Conservation (phyloP, 2,329 filamentous ascomycete species). For the Bisporella sp. region DNA sequence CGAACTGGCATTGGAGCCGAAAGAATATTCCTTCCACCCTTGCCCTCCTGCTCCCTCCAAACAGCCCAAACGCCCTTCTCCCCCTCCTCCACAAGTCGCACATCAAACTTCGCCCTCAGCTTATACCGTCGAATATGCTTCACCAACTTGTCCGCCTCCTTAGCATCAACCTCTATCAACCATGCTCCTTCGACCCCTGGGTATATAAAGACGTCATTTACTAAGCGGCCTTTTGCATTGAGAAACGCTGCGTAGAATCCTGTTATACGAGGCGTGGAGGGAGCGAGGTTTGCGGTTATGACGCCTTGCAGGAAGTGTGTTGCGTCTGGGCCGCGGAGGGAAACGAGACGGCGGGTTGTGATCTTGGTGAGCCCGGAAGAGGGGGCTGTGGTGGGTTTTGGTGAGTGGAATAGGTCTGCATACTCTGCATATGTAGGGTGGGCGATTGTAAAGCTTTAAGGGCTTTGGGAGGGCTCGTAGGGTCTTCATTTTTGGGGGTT, state of each 20-base stretch:
- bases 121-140: slow-evolving; percentile 81
- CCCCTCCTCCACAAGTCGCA: slow-evolving; percentile 56
- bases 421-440: slow-evolving; percentile 12
- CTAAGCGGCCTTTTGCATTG: slow-evolving; percentile 74
- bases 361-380: slow-evolving; percentile 47
- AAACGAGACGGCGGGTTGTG: slow-evolving; percentile 70
- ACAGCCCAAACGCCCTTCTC: slow-evolving; percentile 66
- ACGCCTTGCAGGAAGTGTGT: slow-evolving; percentile 83
- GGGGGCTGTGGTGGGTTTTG: slow-evolving; percentile 34
- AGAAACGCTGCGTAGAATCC: slow-evolving; percentile 80
- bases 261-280: slow-evolving; percentile 30
- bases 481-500: slow-evolving; percentile 15
- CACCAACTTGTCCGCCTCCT: slow-evolving; percentile 52
- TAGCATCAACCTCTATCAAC: slow-evolving; percentile 76
- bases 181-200: slow-evolving; percentile 42
- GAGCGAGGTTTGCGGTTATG: slow-evolving; percentile 62
- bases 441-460: slow-evolving; percentile 2
- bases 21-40: slow-evolving; percentile 11
- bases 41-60: slow-evolving; percentile 42
- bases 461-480: slow-evolving; percentile 7
- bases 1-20: not conserved
- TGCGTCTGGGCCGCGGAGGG: slow-evolving; percentile 71
- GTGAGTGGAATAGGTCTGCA: too few relatives aligned
- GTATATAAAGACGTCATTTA: slow-evolving; percentile 90
- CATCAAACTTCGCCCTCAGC: slow-evolving; percentile 69